Percentiles rank a stretch among this genome's conserved stretches.
These are phyloP conservation scores for Boletus fagicola DNA, from an alignment of 768 basidiomycete genomes.

Conservation along the genomic window DNA sequence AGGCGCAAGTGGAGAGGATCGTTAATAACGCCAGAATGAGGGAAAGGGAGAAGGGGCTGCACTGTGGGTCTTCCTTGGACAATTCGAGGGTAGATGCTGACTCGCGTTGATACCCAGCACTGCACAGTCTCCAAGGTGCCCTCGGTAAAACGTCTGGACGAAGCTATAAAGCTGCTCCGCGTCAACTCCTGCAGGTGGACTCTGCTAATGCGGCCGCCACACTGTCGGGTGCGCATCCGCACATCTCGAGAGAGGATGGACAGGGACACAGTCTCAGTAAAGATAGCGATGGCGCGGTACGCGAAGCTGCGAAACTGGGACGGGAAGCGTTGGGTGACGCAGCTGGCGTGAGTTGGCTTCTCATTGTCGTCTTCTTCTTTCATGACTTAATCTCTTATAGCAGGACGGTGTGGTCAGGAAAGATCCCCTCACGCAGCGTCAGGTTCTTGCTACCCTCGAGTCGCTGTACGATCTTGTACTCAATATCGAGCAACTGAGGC, in stretches of 20 bases:
- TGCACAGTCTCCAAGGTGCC: conserved; percentile 85
- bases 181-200: conserved; percentile 91
- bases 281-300: conserved; percentile 55
- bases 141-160: conserved; percentile 92
- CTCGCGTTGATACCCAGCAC: conserved; percentile 39
- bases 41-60: conserved; percentile 79
- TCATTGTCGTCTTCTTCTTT: background rate
- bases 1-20: conserved; percentile 92
- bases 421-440: conserved; percentile 76
- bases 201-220: conserved; percentile 39
- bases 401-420: conserved; percentile 59
- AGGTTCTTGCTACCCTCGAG: conserved; percentile 79
- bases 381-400: conserved; percentile 33
- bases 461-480: conserved; percentile 81
- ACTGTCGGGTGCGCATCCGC: conserved; percentile 42
- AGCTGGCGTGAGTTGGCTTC: conserved; percentile 42
- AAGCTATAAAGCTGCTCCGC: conserved; percentile 94
- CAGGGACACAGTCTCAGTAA: conserved; percentile 20
- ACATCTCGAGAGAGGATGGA: conserved; percentile 55
- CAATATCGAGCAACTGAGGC: conserved; percentile 78
- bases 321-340: conserved; percentile 67
- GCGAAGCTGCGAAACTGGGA: conserved; percentile 74
- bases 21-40: conserved; percentile 87
- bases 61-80: conserved; percentile 38
- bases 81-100: background rate